A percentile compares a stretch with the other conserved stretches of the same genome.
Evolutionary conservation across 225 moss, liverwort and hornwort species (phyloP).

Genomic region (Ulota crispa): DNA sequence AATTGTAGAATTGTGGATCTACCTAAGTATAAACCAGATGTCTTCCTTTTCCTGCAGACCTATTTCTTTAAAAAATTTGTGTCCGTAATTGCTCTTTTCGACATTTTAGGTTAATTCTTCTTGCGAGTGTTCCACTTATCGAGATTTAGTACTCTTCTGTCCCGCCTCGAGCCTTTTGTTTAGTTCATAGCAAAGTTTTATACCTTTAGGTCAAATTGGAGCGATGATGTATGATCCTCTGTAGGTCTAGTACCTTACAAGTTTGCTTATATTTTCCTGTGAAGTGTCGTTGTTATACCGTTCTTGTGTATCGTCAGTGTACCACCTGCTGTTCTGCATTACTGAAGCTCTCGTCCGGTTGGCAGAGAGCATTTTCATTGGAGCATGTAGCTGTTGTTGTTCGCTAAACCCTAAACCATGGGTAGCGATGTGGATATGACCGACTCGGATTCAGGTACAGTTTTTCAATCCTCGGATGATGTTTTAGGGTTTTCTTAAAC

Average conservation of each 20-base stretch:
- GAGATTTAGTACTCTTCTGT: neutral
- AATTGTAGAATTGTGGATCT: neutral
- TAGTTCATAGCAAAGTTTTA: neutral
- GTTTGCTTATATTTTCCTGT: neutral
- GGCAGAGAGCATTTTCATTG: constrained; percentile 22
- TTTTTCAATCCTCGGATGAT: neutral
- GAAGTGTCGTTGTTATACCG: neutral
- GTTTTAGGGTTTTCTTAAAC: neutral
- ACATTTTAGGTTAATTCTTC: neutral
- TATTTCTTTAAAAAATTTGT: neutral
- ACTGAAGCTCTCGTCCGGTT: constrained; percentile 28
- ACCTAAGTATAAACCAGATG: neutral
- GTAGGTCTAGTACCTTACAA: neutral
- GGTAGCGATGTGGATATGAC: constrained; percentile 63
- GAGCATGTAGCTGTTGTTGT: constrained; percentile 30
- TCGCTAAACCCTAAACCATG: constrained; percentile 25
- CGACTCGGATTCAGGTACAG: constrained; percentile 53
- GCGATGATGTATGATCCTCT: neutral
- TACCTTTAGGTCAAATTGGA: neutral
- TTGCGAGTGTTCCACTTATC: neutral
- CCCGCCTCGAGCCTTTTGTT: neutral
- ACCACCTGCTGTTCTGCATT: neutral
- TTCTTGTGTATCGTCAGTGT: neutral
- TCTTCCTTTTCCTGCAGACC: neutral
- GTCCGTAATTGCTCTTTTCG: neutral